A percentile compares a stretch with the other conserved stretches of the same genome.
These are phyloP conservation scores for Kokia cookei DNA, from an alignment of 441 rosid genomes.

Conservation along the genomic window DNA sequence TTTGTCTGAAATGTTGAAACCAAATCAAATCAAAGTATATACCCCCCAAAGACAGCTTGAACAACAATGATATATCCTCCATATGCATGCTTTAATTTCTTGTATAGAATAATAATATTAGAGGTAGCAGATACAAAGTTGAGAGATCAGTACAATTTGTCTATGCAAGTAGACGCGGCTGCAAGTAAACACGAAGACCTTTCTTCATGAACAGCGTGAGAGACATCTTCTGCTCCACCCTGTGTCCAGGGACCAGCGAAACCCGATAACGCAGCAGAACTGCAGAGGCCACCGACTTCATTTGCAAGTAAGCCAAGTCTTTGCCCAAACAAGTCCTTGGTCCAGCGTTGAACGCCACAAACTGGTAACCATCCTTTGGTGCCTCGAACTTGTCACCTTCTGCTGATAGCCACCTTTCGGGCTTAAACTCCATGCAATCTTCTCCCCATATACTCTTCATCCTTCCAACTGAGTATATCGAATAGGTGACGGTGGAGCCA, in stretches of 20 bases:
- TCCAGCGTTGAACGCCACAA: conserved; percentile 87
- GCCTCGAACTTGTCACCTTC: conserved; percentile 54
- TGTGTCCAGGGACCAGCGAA: conserved; percentile 63
- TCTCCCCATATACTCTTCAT: conserved; percentile 91
- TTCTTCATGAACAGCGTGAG: conserved; percentile 88
- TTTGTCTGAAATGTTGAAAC: not conserved
- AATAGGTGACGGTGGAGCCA: conserved; percentile 86
- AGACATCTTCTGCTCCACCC: conserved; percentile 92
- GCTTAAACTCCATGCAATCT: conserved; percentile 74
- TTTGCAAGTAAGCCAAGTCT: conserved; percentile 83
- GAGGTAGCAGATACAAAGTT: not conserved
- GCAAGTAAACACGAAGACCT: conserved; percentile 70
- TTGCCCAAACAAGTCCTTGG: conserved; percentile 93
- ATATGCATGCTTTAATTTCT: not conserved
- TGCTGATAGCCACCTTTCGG: conserved; percentile 72
- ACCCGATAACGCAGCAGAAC: conserved; percentile 75
- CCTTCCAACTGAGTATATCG: conserved; percentile 81
- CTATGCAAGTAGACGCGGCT: conserved; percentile 50
- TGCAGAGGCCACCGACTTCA: conserved; percentile 90
- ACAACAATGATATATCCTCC: not conserved
- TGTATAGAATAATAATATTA: not conserved
- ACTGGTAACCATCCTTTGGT: conserved; percentile 81
- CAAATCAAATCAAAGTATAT: conserved; percentile 3
- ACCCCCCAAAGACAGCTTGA: not conserved
- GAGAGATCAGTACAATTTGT: not conserved